Percentiles rank a stretch among this genome's conserved stretches.
These are phyloP conservation scores for Dispira simplex DNA, from an alignment of 192 early-diverging fungal species.

Conservation along the genomic window DNA sequence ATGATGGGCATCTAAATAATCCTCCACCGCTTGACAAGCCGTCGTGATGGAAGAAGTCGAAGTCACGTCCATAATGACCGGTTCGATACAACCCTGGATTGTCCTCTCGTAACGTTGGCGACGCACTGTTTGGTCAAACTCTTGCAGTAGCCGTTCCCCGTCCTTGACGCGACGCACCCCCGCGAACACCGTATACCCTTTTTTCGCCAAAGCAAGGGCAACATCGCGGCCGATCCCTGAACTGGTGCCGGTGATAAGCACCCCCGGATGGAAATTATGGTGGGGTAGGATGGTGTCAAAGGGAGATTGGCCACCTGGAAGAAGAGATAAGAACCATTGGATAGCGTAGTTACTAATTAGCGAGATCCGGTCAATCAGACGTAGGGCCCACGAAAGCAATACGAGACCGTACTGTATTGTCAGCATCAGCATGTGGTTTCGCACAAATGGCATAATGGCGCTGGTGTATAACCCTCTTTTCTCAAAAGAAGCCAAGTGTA, in stretches of 20 bases:
- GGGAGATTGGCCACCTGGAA: constrained; percentile 24
- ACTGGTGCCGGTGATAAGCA: constrained; percentile 32
- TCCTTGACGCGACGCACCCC: constrained; percentile 32
- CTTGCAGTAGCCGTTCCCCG: constrained; percentile 23
- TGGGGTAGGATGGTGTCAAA: constrained; percentile 19
- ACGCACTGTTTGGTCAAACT: constrained; percentile 13
- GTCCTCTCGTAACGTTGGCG: background rate
- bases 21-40: constrained; percentile 17
- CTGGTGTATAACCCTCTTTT: background rate
- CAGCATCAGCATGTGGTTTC: constrained; percentile 29
- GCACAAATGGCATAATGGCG: constrained; percentile 17
- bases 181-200: constrained; percentile 33
- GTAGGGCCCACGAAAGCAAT: constrained; percentile 18
- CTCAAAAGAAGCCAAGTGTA: no score
- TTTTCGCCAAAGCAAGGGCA: constrained; percentile 24
- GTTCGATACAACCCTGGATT: constrained; percentile 16
- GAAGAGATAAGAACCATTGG: constrained; percentile 17
- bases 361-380: constrained; percentile 22
- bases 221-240: constrained; percentile 33
- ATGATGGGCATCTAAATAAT: constrained; percentile 18
- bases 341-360: constrained; percentile 23
- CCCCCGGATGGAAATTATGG: constrained; percentile 22
- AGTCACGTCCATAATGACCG: constrained; percentile 28
- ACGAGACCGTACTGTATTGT: constrained; percentile 20
- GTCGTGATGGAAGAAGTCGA: constrained; percentile 20